phyloP scores from a whole-genome alignment of 441 rosid species.

The Erodium moschatum region DNA sequence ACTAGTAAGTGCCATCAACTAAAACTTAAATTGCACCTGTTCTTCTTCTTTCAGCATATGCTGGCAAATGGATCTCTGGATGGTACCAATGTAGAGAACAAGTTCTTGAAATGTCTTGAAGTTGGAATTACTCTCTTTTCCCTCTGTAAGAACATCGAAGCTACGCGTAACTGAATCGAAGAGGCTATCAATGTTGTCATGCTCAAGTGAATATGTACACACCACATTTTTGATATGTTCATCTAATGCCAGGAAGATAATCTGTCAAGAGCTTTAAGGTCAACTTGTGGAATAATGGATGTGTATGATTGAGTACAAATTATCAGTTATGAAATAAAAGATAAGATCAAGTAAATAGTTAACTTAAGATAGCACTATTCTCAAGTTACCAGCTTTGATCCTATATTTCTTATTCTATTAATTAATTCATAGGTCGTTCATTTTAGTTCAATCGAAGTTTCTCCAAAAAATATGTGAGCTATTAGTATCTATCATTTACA shows the following conservation, averaged over 20 bases:
- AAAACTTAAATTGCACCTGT: slow-evolving; percentile 36
- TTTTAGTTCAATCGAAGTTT: neutral
- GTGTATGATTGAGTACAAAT: slow-evolving; percentile 2
- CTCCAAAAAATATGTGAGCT: neutral
- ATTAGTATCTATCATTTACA: neutral
- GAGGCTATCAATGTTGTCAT: slow-evolving; percentile 38
- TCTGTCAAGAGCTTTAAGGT: slow-evolving; percentile 35
- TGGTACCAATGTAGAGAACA: slow-evolving; percentile 31
- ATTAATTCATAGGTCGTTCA: neutral
- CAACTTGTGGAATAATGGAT: neutral
- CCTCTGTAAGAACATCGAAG: slow-evolving; percentile 33
- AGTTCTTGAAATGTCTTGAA: slow-evolving; percentile 40
- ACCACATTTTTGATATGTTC: slow-evolving; percentile 42
- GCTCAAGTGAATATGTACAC: slow-evolving; percentile 54
- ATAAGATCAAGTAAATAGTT: neutral
- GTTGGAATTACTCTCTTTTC: slow-evolving; percentile 20
- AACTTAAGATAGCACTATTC: neutral
- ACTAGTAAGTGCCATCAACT: neutral
- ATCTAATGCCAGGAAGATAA: slow-evolving; percentile 55
- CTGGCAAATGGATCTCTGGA: slow-evolving; percentile 45
- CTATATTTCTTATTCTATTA: neutral
- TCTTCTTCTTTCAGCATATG: slow-evolving; percentile 75
- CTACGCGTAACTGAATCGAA: slow-evolving; percentile 37
- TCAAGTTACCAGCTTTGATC: neutral
- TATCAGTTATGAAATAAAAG: slow-evolving; percentile 6